Percentiles rank a stretch among this genome's conserved stretches.
Conservation (phyloP, 371 early-diverging fungal genomes). For the Syncephalis fuscata region DNA sequence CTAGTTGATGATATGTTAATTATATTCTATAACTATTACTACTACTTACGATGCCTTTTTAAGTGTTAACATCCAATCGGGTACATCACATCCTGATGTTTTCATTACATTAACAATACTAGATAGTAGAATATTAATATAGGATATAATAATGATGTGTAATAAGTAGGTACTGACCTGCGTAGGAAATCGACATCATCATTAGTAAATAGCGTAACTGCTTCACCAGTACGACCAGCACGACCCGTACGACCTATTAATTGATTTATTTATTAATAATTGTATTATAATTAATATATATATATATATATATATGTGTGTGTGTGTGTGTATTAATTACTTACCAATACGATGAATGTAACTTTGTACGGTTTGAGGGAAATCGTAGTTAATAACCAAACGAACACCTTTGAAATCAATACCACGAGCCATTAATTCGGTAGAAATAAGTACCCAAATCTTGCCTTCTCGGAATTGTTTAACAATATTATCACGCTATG, state of each 20-base stretch:
- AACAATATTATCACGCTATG: slow-evolving; percentile 74
- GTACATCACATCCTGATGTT: slow-evolving; percentile 87
- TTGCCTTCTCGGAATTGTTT: slow-evolving; percentile 77
- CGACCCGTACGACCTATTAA: slow-evolving; percentile 76
- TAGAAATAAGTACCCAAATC: slow-evolving; percentile 91
- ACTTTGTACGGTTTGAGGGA: slow-evolving; percentile 80
- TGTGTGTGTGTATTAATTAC: background rate
- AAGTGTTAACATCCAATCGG: slow-evolving; percentile 90
- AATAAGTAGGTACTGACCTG: slow-evolving; percentile 21
- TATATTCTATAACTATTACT: background rate
- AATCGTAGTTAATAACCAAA: slow-evolving; percentile 90
- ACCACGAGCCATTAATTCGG: slow-evolving; percentile 94
- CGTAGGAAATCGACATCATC: slow-evolving; percentile 80
- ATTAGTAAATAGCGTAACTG: slow-evolving; percentile 81
- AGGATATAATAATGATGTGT: slow-evolving; percentile 3
- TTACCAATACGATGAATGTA: slow-evolving; percentile 88
- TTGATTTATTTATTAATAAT: too few relatives aligned
- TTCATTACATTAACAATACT: slow-evolving; percentile 92
- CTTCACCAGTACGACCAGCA: slow-evolving; percentile 66
- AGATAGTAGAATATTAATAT: slow-evolving; percentile 3
- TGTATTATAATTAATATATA: too few relatives aligned
- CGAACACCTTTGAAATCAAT: slow-evolving; percentile 88
- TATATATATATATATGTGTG: too few relatives aligned
- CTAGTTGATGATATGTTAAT: background rate
- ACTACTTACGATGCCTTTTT: slow-evolving; percentile 42